Percentiles rank a stretch among this genome's conserved stretches.
Conservation (phyloP, 176 grass and related monocot species). For the Microstegium vimineum region DNA sequence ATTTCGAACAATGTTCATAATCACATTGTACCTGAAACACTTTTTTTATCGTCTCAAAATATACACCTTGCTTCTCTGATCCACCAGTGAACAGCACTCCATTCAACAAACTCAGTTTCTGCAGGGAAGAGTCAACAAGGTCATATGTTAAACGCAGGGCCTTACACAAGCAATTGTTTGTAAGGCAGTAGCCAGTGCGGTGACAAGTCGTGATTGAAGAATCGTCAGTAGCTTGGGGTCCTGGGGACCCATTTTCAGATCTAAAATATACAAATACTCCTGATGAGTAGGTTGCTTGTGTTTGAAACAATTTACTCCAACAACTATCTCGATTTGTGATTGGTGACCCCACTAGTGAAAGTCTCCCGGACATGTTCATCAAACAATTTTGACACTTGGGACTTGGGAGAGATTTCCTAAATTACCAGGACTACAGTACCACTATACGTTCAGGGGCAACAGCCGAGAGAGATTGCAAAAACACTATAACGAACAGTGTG, state of each 20-base stretch:
- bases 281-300: neutral
- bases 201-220: no score
- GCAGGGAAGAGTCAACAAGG: neutral
- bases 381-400: neutral
- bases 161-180: no score
- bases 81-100: slow-evolving; percentile 88
- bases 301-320: neutral
- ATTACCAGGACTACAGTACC: neutral
- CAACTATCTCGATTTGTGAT: neutral
- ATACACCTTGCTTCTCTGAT: slow-evolving; percentile 56
- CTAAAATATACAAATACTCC: no score
- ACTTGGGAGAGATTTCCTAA: neutral
- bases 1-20: neutral
- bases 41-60: slow-evolving; percentile 74
- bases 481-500: neutral
- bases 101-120: slow-evolving; percentile 89
- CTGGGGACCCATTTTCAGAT: no score
- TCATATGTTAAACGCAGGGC: no score
- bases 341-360: neutral
- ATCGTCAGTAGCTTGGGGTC: no score
- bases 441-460: neutral
- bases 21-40: slow-evolving; percentile 61
- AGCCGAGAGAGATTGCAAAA: neutral
- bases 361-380: neutral
- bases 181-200: no score